Evolutionary conservation across 2,329 filamentous ascomycete genomes (phyloP), one percentile per base, ranked within the genome.

Genomic region (Phaeosphaeriaceae sp.): DNA sequence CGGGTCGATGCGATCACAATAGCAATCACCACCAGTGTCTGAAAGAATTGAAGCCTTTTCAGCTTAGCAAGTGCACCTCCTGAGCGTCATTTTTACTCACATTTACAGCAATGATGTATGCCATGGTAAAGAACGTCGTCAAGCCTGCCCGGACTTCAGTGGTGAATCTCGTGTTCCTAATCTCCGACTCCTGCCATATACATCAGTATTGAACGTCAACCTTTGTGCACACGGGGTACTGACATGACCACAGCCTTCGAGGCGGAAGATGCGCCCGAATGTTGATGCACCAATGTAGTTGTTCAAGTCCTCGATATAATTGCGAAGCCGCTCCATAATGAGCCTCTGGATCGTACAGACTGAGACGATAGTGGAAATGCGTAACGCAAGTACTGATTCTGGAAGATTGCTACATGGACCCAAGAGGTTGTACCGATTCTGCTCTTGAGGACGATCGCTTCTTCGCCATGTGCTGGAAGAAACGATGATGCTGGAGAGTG

Each of bases 161-260:
- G 65, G 92, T 87, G 81, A 97, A 95, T 66, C 85, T 84, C n/a
- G 91, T 89, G 23, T 89, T 88, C 73, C 90, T 89, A 55, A 92
- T 88, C 76, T 92, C 89, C 65, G 83, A 85, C 60, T 85, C 85
- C 89, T 92, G 17, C 17, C 35, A 40, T 3, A 55, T 44, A 54
- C 47, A 55, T 40, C 53, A 43, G 23, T 67, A 74, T n/a, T 56
- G 60, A 23, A 28, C 30, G 52, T 53, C 22, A 19, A 19, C 26
- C 55, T 40, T 19, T 47, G n/a, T 15, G 23, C 13, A 30, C 21
- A 26, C 5, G 21, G 24, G 54, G 64, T 47, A 84, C 88, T 83
- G 84, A 92, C 90, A 86, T 94, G 91, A 69, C 92, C 92, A 42
- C 86, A 93, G 63, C 91, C 91, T 65, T 96, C 91, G 30, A 97